Evolutionary conservation across 176 grass and related monocot genomes (phyloP).

Genomic region (Tuctoria greenei): DNA sequence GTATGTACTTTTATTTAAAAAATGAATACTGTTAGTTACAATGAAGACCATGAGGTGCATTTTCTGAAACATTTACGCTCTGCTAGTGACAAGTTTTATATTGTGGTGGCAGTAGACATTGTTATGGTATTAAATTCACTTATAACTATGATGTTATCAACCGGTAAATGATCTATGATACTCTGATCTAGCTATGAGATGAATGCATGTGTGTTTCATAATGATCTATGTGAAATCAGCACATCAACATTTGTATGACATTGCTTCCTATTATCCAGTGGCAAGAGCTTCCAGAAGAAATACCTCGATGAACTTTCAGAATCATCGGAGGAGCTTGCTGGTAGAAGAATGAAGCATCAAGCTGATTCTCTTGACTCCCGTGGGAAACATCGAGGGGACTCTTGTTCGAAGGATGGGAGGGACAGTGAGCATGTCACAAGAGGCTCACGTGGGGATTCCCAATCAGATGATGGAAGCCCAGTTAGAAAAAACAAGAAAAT

Average conservation of each 20-base stretch:
- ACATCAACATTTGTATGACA: constrained; percentile 22
- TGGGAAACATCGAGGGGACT: not conserved
- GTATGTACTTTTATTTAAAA: not conserved
- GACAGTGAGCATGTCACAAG: constrained; percentile 12
- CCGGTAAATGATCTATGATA: not conserved
- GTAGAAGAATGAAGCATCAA: constrained; percentile 25
- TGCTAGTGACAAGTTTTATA: not conserved
- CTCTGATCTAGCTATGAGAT: not conserved
- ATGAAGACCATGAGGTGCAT: not conserved
- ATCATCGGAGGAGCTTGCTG: constrained; percentile 47
- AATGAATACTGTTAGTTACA: not conserved
- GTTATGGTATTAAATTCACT: not conserved
- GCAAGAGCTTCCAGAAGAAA: constrained; percentile 40
- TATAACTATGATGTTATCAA: constrained; percentile 1
- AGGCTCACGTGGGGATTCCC: constrained; percentile 15
- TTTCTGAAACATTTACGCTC: not conserved
- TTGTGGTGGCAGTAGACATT: constrained; percentile 2
- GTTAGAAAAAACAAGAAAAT: constrained; percentile 41
- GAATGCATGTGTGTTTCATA: not conserved
- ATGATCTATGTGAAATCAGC: not conserved
- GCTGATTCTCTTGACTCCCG: constrained; percentile 10
- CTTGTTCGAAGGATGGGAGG: constrained; percentile 17
- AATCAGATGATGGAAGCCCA: constrained; percentile 51
- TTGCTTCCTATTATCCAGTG: constrained; percentile 39
- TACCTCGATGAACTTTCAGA: constrained; percentile 22